Conservation (phyloP, 805 yeast species). For the Dipodascus geniculatus region DNA sequence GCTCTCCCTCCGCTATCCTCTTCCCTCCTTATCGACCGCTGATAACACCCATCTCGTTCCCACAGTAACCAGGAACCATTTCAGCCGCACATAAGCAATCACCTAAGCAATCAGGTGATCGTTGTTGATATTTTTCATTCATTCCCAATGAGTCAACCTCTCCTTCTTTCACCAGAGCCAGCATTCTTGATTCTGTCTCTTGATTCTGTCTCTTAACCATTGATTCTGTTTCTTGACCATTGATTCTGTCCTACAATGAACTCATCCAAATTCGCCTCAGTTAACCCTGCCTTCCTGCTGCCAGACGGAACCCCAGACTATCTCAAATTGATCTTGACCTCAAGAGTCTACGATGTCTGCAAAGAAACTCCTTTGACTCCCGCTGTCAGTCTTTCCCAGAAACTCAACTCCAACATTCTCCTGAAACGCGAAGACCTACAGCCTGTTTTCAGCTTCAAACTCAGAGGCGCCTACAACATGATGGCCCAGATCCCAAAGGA, state of each 20-base stretch:
- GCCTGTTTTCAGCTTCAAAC: constrained; percentile 92
- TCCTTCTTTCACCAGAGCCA: neutral
- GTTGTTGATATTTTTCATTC: no score
- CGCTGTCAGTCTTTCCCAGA: constrained; percentile 65
- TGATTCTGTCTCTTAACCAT: no score
- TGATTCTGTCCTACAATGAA: no score
- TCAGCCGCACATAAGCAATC: neutral
- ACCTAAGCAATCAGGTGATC: no score
- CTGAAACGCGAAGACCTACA: constrained; percentile 86
- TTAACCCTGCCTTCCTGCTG: constrained; percentile 9
- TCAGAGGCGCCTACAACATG: constrained; percentile 97
- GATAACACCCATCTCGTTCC: neutral
- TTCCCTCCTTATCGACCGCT: neutral
- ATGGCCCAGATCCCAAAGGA: constrained; percentile 63
- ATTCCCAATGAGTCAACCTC: neutral
- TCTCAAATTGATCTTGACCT: constrained; percentile 76
- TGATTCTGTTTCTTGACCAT: no score
- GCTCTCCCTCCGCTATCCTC: neutral
- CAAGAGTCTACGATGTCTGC: constrained; percentile 90
- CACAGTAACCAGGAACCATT: neutral
- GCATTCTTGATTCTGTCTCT: no score
- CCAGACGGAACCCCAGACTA: constrained; percentile 73
- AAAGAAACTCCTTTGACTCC: constrained; percentile 76
- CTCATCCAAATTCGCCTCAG: no score
- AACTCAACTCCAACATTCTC: constrained; percentile 61